Evolutionary conservation across 129 eudicot species (phyloP), one percentile per base, ranked within the genome.

Genomic region (Flaveria bidentis): DNA sequence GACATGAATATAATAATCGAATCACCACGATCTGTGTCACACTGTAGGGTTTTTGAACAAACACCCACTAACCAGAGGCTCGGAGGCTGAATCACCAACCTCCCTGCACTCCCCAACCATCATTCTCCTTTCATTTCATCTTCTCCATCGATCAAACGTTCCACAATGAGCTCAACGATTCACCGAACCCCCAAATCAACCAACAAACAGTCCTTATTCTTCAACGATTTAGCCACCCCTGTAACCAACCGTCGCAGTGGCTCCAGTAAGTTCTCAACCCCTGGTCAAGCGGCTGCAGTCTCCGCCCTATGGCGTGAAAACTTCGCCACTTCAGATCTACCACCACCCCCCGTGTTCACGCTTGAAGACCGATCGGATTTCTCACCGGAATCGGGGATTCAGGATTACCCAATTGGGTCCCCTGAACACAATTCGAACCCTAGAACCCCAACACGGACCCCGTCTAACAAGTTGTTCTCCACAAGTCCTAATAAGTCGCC

Each of bases 251-350:
- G 89, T 3, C 85, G 93, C 33, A 79, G 86, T 7, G 91, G 88
- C 16, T 82, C 86, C 76, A 76, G 72, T 9, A 94, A 87, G 47
- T 94, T 94, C 80, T 53, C 97, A 3, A 94, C 93, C 33, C 89
- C 99, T 0, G 97, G 94, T 30, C 99, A 95, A 73, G 97, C 96
- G 56, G 97, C 99, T 5, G 97, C 99, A 15, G 97, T 95, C 36
- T 95, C 99, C 3, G 99, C 97, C 20, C 76, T 95, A 14, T 95
- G 99, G 99, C 96, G 92, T 20, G 99, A 95, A 78, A 95, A 91
- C 73, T 95, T 95, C 58, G 74, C 99, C 33, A 87, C 78, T 36
- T 87, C 99, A 26, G 96, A 95, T 81, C 94, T 95, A 1, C 99
- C 99, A 2, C 99, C 99, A 9, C 97, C 99, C 0, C 99, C 99